Evolutionary conservation across 139 green algal genomes (phyloP).

Genomic region (Klebsormidium nitens): DNA sequence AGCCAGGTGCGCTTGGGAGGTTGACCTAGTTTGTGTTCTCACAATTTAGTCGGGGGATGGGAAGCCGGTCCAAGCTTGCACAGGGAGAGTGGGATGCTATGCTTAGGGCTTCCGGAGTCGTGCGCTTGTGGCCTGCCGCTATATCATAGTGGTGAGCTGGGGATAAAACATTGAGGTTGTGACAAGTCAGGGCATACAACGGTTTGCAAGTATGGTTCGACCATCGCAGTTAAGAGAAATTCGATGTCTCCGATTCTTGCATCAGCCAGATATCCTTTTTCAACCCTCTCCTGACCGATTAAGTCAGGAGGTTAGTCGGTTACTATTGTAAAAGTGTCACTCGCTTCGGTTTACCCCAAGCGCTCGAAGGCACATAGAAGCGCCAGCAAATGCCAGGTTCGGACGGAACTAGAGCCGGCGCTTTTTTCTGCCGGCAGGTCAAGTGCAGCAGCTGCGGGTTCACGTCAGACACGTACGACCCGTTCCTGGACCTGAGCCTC

Average conservation of each 20-base stretch:
- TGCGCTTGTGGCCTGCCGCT: not conserved
- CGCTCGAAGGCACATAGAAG: too few species aligned
- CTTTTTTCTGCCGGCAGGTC: conserved; percentile 71
- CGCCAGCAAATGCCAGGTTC: not conserved
- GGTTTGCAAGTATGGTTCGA: too few species aligned
- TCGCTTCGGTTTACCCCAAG: too few species aligned
- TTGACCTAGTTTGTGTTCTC: not conserved
- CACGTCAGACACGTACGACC: conserved; percentile 74
- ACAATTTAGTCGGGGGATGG: too few species aligned
- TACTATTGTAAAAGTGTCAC: too few species aligned
- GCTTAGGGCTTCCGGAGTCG: not conserved
- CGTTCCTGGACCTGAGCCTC: conserved; percentile 86
- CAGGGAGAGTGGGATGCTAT: not conserved
- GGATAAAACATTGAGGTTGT: not conserved
- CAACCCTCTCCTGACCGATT: too few species aligned
- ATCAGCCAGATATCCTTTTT: too few species aligned
- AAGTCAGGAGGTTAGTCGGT: too few species aligned
- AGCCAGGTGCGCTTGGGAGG: conserved; percentile 58
- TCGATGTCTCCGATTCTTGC: too few species aligned
- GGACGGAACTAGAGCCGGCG: not conserved
- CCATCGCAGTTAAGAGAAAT: too few species aligned
- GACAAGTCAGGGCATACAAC: too few species aligned
- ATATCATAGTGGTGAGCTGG: not conserved
- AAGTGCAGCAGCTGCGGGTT: conserved; percentile 76
- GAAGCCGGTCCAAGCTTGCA: too few species aligned